These are phyloP conservation scores for Solanum sitiens DNA, from an alignment of 257 asterid species.

Conservation along the genomic window DNA sequence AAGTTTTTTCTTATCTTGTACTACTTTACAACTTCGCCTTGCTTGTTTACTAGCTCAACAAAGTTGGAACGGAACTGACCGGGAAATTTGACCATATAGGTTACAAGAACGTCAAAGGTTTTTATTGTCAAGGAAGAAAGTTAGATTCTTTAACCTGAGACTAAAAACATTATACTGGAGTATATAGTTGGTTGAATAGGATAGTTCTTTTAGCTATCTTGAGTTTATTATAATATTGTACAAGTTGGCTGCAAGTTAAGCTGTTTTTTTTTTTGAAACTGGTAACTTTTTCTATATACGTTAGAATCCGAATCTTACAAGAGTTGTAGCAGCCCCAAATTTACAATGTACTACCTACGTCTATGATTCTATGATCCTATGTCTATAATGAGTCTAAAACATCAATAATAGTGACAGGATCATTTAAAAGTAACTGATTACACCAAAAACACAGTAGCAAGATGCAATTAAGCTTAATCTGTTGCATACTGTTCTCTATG, in stretches of 20 bases:
- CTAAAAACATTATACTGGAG: neutral
- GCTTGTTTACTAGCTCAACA: neutral
- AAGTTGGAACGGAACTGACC: neutral
- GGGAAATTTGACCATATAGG: neutral
- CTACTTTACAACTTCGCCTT: neutral
- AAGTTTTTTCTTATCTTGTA: neutral
- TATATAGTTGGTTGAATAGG: neutral
- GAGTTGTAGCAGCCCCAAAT: too few species aligned
- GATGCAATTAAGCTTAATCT: too few species aligned
- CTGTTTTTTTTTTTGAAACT: neutral
- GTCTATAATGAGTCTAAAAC: too few species aligned
- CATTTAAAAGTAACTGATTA: too few species aligned
- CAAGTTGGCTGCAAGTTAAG: neutral
- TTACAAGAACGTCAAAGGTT: neutral
- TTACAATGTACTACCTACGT: too few species aligned
- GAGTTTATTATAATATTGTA: neutral
- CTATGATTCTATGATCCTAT: too few species aligned
- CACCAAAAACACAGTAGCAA: too few species aligned
- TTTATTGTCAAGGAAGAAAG: neutral
- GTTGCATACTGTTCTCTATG: too few species aligned
- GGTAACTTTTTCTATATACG: too few species aligned
- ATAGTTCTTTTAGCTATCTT: neutral
- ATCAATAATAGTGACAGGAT: too few species aligned
- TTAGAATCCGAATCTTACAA: too few species aligned
- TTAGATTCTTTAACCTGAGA: neutral